Conservation (phyloP, 352 stramenopile genomes). For the Phytophthora rubi region DNA sequence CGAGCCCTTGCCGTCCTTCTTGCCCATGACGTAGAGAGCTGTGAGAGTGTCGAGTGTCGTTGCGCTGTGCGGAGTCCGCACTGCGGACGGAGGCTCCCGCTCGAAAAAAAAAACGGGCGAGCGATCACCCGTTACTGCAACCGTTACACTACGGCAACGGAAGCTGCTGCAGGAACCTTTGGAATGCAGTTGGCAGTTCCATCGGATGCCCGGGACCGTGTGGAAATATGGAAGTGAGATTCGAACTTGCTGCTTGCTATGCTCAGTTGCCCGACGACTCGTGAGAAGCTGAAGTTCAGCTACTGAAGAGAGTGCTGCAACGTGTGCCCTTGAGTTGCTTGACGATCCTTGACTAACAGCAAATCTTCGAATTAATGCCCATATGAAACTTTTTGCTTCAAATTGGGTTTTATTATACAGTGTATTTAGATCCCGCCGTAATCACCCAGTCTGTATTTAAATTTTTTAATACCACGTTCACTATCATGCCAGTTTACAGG, state of each 20-base stretch:
- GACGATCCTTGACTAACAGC: neutral
- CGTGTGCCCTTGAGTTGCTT: neutral
- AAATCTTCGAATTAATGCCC: conserved; percentile 10
- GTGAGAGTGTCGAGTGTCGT: neutral
- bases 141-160: neutral
- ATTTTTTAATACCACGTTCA: neutral
- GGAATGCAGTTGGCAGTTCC: neutral
- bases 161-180: neutral
- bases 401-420: neutral
- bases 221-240: neutral
- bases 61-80: neutral
- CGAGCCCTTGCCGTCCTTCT: conserved; percentile 2
- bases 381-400: neutral
- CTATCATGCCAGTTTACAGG: neutral
- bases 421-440: neutral
- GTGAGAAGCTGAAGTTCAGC: neutral
- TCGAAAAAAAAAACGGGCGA: conserved; percentile 29
- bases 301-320: neutral
- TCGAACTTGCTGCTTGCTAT: neutral
- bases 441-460: neutral
- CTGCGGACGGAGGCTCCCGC: neutral
- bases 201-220: neutral
- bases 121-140: neutral
- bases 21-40: conserved; percentile 11
- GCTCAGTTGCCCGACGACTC: neutral